phyloP scores from a whole-genome alignment of 169 alveolate species.

The Besnoitia besnoiti region DNA sequence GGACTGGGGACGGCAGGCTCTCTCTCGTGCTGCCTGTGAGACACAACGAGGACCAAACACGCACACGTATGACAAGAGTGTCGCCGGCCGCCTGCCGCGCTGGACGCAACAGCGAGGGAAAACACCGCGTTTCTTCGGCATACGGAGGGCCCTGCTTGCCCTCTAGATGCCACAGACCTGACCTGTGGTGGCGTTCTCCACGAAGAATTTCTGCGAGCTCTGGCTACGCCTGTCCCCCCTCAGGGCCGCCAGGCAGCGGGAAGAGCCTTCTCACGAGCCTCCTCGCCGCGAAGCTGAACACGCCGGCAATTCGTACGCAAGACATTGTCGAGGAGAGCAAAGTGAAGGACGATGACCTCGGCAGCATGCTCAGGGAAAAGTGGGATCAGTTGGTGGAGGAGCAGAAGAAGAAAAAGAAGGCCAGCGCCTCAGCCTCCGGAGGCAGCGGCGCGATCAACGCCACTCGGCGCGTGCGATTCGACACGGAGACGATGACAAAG shows the following conservation, averaged over 20 bases:
- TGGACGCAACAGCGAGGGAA: no score
- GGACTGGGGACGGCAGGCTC: no score
- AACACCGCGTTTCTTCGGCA: no score
- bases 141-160: no score
- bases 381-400: slow-evolving; percentile 28
- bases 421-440: not conserved
- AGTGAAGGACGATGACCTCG: not conserved
- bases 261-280: slow-evolving; percentile 78
- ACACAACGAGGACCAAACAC: no score
- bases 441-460: not conserved
- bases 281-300: slow-evolving; percentile 82
- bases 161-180: no score
- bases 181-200: no score
- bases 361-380: not conserved
- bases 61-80: no score
- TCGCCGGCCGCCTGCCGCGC: no score
- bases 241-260: slow-evolving; percentile 93
- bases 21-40: no score
- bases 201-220: no score
- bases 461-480: not conserved
- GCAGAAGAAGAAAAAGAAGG: not conserved
- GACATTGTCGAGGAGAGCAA: slow-evolving; percentile 74
- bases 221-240: not conserved
- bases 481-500: slow-evolving; percentile 9
- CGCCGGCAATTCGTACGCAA: slow-evolving; percentile 80